These are phyloP conservation scores for Trametes elegans DNA, from an alignment of 768 basidiomycete genomes.

Conservation along the genomic window DNA sequence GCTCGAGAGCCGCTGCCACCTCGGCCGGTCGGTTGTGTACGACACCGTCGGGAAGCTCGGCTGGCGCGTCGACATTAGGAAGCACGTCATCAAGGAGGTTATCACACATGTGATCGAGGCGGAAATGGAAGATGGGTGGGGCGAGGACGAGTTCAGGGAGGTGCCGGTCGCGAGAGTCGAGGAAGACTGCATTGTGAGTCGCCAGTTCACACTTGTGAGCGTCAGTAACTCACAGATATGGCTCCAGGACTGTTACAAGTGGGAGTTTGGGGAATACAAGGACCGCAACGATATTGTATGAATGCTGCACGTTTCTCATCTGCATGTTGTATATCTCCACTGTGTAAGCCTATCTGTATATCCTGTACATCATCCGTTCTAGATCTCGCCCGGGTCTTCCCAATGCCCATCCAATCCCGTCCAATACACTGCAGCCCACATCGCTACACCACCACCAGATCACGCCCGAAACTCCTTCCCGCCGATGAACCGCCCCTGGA, in stretches of 20 bases:
- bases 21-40: slow-evolving; percentile 62
- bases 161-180: slow-evolving; percentile 62
- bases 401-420: not conserved
- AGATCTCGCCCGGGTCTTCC: too few relatives aligned
- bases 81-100: slow-evolving; percentile 53
- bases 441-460: too few relatives aligned
- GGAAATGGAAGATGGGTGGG: slow-evolving; percentile 43
- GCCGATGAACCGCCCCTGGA: slow-evolving; percentile 77
- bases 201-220: too few relatives aligned
- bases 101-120: slow-evolving; percentile 52
- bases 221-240: slow-evolving; percentile 3
- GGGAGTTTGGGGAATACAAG: slow-evolving; percentile 63
- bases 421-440: not conserved
- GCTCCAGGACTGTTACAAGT: slow-evolving; percentile 70
- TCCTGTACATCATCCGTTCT: not conserved
- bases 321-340: not conserved
- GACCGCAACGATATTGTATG: slow-evolving; percentile 14
- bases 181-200: slow-evolving; percentile 57
- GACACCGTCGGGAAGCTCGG: slow-evolving; percentile 63
- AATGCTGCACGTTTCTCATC: slow-evolving; percentile 3
- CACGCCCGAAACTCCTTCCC: slow-evolving; percentile 44
- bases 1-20: slow-evolving; percentile 59
- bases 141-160: slow-evolving; percentile 38
- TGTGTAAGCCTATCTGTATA: slow-evolving; percentile 6
- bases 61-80: slow-evolving; percentile 58